Evolutionary conservation across 2,329 filamentous ascomycete species (phyloP).

Genomic region (Botrytis deweyae): DNA sequence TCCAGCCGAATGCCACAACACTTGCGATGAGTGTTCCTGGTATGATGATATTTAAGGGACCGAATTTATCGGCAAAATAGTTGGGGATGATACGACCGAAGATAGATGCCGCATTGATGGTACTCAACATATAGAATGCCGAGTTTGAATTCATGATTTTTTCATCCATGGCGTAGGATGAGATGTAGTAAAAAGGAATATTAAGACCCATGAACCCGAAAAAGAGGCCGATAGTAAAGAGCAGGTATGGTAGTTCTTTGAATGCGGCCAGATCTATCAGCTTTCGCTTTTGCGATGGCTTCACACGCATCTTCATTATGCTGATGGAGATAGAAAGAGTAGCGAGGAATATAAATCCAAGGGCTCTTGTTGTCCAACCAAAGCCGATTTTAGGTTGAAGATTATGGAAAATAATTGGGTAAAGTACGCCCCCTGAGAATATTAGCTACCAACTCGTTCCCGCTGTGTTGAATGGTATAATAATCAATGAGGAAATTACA

Average conservation of each 20-base stretch:
- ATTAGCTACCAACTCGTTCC: slow-evolving; percentile 51
- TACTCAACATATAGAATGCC: slow-evolving; percentile 29
- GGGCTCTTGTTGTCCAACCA: slow-evolving; percentile 33
- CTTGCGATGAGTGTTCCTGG: slow-evolving; percentile 23
- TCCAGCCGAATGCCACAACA: slow-evolving; percentile 25
- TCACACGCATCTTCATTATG: slow-evolving; percentile 54
- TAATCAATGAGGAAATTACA: not conserved
- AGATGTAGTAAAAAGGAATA: slow-evolving; percentile 30
- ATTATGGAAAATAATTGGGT: slow-evolving; percentile 48
- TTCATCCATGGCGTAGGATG: slow-evolving; percentile 24
- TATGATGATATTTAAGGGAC: slow-evolving; percentile 40
- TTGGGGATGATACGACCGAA: slow-evolving; percentile 30
- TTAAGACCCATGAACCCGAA: slow-evolving; percentile 42
- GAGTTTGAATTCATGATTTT: slow-evolving; percentile 24
- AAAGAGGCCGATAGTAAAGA: slow-evolving; percentile 47
- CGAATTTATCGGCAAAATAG: slow-evolving; percentile 26
- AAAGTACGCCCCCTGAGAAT: slow-evolving; percentile 60
- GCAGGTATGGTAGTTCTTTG: slow-evolving; percentile 21
- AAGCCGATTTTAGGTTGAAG: slow-evolving; percentile 36
- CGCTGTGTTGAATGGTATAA: too few species aligned
- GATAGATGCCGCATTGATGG: slow-evolving; percentile 29
- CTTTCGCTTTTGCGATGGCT: slow-evolving; percentile 47
- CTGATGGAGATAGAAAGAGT: slow-evolving; percentile 32
- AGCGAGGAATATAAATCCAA: slow-evolving; percentile 33
- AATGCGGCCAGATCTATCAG: slow-evolving; percentile 17